These are phyloP conservation scores for Pseudogymnoascus sp. DNA, from an alignment of 2,329 filamentous ascomycete genomes.

Conservation along the genomic window DNA sequence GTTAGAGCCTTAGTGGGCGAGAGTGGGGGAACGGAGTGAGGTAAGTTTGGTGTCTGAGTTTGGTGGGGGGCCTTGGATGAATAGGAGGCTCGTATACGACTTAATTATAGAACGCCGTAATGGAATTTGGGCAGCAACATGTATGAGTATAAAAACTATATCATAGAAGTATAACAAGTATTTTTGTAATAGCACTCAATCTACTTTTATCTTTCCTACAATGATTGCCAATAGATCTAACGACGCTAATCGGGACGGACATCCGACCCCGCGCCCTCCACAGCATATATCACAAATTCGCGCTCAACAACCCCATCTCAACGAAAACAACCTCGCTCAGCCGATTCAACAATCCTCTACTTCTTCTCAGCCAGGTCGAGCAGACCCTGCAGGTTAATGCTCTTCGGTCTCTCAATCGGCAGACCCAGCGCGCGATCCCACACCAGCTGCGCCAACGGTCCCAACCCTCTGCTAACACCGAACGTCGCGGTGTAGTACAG, in stretches of 20 bases:
- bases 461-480: slow-evolving; percentile 63
- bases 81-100: neutral
- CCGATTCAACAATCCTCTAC: slow-evolving; percentile 19
- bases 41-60: neutral
- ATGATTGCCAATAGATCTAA: neutral
- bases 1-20: slow-evolving; percentile 16
- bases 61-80: neutral
- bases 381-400: slow-evolving; percentile 83
- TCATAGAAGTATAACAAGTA: neutral
- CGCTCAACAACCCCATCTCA: neutral
- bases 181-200: neutral
- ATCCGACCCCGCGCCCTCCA: neutral
- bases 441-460: slow-evolving; percentile 86
- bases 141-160: neutral
- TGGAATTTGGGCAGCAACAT: neutral
- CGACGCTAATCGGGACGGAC: neutral
- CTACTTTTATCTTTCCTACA: neutral
- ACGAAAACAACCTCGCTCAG: neutral
- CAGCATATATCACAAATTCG: neutral
- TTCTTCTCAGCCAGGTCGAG: slow-evolving; percentile 55
- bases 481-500: slow-evolving; percentile 82
- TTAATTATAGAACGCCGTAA: neutral
- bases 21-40: neutral
- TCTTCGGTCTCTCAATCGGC: slow-evolving; percentile 97
- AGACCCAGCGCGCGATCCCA: slow-evolving; percentile 92